Evolutionary conservation across 805 yeast species (phyloP), one percentile per base, ranked within the genome.

Genomic region (Pichia heedii): DNA sequence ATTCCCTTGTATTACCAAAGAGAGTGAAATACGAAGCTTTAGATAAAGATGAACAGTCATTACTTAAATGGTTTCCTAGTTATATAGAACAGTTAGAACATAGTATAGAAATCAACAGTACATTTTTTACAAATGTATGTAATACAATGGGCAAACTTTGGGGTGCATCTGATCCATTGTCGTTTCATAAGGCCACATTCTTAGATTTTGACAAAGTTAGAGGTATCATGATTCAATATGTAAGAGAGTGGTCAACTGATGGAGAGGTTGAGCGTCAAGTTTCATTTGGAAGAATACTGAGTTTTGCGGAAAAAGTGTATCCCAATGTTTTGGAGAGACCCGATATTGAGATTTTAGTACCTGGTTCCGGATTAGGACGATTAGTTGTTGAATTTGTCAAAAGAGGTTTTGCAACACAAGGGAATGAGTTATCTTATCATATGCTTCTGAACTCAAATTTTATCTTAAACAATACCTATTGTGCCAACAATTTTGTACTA

Each of bases 311-410:
- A 43, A 38, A 12, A 2, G 38, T 59, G 10, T 74, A 54, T 48
- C 77, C 78, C 0, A 61, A 60, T 20, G 51, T 66, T 2, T 48
- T 45, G 1, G 40, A 45, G 0, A 56, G 82, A 24, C 69, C 60
- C 18, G 40, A 66, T 13, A 47, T 70, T 12, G 66, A 71, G 33
- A 64, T 79, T 0, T 58, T 80, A 15, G 73, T 76, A 4, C 84
- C 85, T 0, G 86, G 86, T 1, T 73, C 80, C 43, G 85, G 85
- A 0, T 61, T 79, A 29, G 85, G 83, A 0, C 57, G 85, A 40
- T 54, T 78, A 41, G 78, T 77, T 27, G 61, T 70, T 39, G 84
- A 79, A 41, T 61, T 77, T 45, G 79, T 76, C 2, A 58, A 50
- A 41, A 49, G 66, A 42, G 85, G 85, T 4, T 79, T 76, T 53